These are phyloP conservation scores for Candida verbasci DNA, from an alignment of 805 yeast species.

Conservation along the genomic window DNA sequence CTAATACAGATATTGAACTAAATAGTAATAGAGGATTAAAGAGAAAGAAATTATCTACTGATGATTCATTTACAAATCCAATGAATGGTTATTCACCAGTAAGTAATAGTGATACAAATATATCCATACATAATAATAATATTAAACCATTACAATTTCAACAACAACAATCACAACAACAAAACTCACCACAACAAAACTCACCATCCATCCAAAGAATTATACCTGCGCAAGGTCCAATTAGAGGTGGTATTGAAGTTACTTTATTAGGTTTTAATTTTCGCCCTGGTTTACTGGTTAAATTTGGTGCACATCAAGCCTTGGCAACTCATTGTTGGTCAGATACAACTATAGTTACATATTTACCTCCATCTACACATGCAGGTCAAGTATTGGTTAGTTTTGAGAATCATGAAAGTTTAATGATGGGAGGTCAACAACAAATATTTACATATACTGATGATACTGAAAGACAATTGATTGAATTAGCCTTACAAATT, in stretches of 20 bases:
- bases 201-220: conserved; percentile 73
- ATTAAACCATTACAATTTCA: conserved; percentile 6
- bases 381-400: conserved; percentile 92
- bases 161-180: conserved; percentile 5
- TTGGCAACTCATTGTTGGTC: conserved; percentile 95
- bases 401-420: conserved; percentile 52
- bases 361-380: conserved; percentile 83
- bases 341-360: conserved; percentile 87
- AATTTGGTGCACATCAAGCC: conserved; percentile 79
- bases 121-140: conserved; percentile 16
- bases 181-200: conserved; percentile 10
- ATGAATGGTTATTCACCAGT: conserved; percentile 45
- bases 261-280: conserved; percentile 86
- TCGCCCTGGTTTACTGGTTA: conserved; percentile 74
- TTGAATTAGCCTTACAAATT: conserved; percentile 92
- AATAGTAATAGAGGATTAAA: conserved; percentile 35
- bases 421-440: conserved; percentile 23
- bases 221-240: conserved; percentile 93
- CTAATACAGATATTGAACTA: conserved; percentile 29
- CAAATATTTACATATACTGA: conserved; percentile 87
- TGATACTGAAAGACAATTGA: conserved; percentile 91
- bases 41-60: conserved; percentile 47
- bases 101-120: conserved; percentile 42
- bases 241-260: conserved; percentile 94
- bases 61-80: conserved; percentile 39